Evolutionary conservation across 2,329 filamentous ascomycete genomes (phyloP).

Genomic region (Metarhizium brunneum): DNA sequence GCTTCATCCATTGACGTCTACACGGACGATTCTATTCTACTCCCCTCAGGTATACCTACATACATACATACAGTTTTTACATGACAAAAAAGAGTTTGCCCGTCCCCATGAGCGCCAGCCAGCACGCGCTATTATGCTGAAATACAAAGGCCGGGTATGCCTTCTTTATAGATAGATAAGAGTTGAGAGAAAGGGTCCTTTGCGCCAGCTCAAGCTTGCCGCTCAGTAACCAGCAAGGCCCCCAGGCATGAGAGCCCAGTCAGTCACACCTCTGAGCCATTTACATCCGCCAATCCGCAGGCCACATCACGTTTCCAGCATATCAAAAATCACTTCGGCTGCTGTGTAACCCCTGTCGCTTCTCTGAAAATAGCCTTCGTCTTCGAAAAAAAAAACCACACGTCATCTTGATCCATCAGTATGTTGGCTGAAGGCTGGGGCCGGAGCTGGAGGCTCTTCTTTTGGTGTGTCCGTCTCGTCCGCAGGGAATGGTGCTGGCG

Average conservation of each 20-base stretch:
- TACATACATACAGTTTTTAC: neutral
- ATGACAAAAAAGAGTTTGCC: neutral
- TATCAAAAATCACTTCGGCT: neutral
- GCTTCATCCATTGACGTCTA: neutral
- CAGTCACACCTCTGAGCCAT: neutral
- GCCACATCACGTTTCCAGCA: constrained; percentile 2
- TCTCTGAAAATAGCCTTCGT: neutral
- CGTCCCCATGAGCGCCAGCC: constrained; percentile 1
- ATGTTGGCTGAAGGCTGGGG: constrained; percentile 27
- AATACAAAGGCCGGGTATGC: neutral
- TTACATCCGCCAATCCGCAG: constrained; percentile 1
- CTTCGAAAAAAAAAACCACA: constrained; percentile 2
- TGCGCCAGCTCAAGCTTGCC: neutral
- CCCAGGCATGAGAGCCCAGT: neutral
- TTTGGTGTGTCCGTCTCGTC: constrained; percentile 29
- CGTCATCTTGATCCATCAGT: constrained; percentile 6
- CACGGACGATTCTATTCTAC: neutral
- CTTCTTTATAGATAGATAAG: neutral
- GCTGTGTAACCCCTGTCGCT: neutral
- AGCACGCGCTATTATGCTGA: neutral
- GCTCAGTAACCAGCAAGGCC: neutral
- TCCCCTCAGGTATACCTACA: neutral
- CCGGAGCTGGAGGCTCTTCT: constrained; percentile 26
- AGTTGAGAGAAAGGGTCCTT: constrained; percentile 4
- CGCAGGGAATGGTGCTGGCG: constrained; percentile 40